Base-by-base conservation (phyloP, 352 stramenopile species). In the Phytophthora crassamura region DNA sequence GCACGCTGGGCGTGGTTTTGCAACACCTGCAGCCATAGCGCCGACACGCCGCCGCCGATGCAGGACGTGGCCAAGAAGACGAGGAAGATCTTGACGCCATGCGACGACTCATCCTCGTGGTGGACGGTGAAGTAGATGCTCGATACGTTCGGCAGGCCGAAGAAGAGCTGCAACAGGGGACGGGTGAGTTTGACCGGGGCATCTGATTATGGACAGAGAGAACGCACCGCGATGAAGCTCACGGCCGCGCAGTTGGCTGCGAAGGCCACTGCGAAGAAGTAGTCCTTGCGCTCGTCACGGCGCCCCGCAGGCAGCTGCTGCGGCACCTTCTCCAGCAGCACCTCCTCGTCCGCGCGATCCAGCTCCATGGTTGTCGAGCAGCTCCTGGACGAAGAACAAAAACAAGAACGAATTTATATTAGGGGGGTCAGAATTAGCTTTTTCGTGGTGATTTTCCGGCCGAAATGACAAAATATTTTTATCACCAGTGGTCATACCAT, bases 111-210 rank as follows among this genome's bases (percentile, higher is more conserved):
- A 25, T 73, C 69, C 14, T 85, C 81, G 14, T 71, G 65, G 48
- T 96, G 88, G 12, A 79, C 72, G 15, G 88, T 96, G 51, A 96
- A 96, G 70, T 91, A 86, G 49, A 94, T 79, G 36, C 78, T 84
- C 7, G 78, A 89, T 2, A 83, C 68, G 46, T 94, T 95, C 20
- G 88, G 88, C 7, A 93, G 59, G 5, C 88, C 88, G 47, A 87
- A 87, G 25, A 84, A 76, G 14, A 93, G 56, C 88, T 96, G 59
- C 4, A 25, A 47, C 30, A 75, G 15, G 15, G 59, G 42, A 40
- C 5, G 28, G n/a, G n/a, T 43, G 51, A 56, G 39, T 51, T 51
- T 22, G 49, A 42, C 6, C 20, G 28, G 22, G 22, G 9, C 43
- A 67, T 68, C 58, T 72, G 64, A 72, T 64, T 64, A 48, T 8